Base-by-base conservation (phyloP, 352 stramenopile species). In the Blastocystis sp. region DNA sequence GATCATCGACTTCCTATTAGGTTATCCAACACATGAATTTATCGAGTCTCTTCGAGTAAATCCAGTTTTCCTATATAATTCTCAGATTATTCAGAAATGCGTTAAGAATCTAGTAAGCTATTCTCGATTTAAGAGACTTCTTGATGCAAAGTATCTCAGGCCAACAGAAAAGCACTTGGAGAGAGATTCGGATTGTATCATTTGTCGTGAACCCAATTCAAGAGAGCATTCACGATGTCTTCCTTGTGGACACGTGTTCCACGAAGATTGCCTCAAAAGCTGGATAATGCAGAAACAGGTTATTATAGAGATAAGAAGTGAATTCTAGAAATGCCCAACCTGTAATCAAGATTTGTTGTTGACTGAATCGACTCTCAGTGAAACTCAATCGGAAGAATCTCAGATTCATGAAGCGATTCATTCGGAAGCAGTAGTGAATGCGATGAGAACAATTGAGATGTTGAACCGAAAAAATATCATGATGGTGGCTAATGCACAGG, bases 11-110 rank as follows among this genome's bases (percentile, higher is more conserved):
- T 24, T 77, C 7, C 30, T 77, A 27, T 30, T 77, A 19, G 30
- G 33, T 35, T 77, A 77, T 30, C 64, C 64, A 30, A 57, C 64
- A 4, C 54, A 56, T 35, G 64, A 77, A 30, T 19, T 77, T n/a
- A 40, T 77, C 33, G 40, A n/a, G 4, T 7, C n/a, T 56, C 33
- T 77, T n/a, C 24, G 13, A 27, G 64, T 77, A 13, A 56, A 5
- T 24, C n/a, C 24, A 13, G 51, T n/a, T 53, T 56, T 17, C 6
- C 24, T 17, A 13, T 53, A 7, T 48, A 24, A 77, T 56, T 51
- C 40, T 35, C 2, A 77, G 64, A 30, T 33, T 5, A 6, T 77
- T 19, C 64, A 30, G 37, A 77, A 77, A 5, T 35, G 15, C 33
- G 40, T 77, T 2, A 56, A 56, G 30, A 56, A 42, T 51, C 40